These are phyloP conservation scores for Senna tora DNA, from an alignment of 306 rosid genomes.

Conservation along the genomic window DNA sequence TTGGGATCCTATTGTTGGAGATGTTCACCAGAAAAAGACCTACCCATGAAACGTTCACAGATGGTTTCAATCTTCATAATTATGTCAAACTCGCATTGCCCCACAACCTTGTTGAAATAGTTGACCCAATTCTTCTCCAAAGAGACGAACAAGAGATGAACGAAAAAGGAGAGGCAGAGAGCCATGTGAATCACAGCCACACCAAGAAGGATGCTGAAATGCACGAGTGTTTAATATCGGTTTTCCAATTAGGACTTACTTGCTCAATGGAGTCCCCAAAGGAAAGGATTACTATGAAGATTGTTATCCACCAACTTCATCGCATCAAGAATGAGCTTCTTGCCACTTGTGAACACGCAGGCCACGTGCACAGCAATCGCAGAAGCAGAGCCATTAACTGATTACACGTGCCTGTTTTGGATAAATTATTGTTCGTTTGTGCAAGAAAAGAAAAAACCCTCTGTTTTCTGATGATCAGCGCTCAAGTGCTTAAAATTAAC, in stretches of 20 bases:
- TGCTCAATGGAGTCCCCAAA: constrained; percentile 21
- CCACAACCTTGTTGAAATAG: constrained; percentile 21
- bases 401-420: constrained; percentile 11
- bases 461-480: neutral
- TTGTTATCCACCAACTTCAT: constrained; percentile 1
- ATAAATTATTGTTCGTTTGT: neutral
- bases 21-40: constrained; percentile 40
- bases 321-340: neutral
- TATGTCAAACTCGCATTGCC: constrained; percentile 21
- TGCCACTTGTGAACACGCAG: neutral
- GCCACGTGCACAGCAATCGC: neutral
- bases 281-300: constrained; percentile 29
- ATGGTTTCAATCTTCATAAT: constrained; percentile 8
- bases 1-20: constrained; percentile 35
- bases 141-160: neutral
- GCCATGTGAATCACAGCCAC: neutral
- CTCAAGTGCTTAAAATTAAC: neutral
- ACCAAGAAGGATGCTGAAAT: neutral
- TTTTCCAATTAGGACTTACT: constrained; percentile 22
- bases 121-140: constrained; percentile 25
- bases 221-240: constrained; percentile 15
- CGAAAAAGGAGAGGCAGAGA: neutral
- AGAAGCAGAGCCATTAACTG: too few relatives aligned
- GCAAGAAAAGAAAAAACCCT: constrained; percentile 13
- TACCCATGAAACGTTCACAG: constrained; percentile 19